These are phyloP conservation scores for Aspergillus asperescens DNA, from an alignment of 495 filamentous ascomycete species.

Conservation along the genomic window DNA sequence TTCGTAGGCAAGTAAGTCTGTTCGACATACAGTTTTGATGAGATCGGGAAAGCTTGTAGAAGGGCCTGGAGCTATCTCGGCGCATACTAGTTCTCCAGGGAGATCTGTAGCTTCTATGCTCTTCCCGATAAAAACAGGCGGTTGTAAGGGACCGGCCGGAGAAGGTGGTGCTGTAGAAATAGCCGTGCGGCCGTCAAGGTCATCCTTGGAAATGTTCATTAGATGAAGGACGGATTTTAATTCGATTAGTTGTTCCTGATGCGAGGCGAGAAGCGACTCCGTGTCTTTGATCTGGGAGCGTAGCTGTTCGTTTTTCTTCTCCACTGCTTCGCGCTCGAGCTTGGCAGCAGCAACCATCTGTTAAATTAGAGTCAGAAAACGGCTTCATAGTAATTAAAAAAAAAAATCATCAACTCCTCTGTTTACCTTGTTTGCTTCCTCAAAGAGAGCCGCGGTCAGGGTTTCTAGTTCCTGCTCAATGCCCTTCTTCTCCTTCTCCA, in stretches of 20 bases:
- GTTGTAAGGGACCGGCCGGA: constrained; percentile 43
- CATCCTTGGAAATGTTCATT: constrained; percentile 71
- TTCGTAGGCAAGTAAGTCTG: constrained; percentile 71
- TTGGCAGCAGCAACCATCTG: constrained; percentile 85
- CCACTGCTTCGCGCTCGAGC: constrained; percentile 66
- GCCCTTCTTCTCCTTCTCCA: constrained; percentile 65
- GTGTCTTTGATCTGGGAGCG: constrained; percentile 74
- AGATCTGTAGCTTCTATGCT: constrained; percentile 19
- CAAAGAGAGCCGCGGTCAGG: constrained; percentile 83
- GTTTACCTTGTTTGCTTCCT: constrained; percentile 81
- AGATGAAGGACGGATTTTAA: constrained; percentile 88
- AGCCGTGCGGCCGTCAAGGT: constrained; percentile 51
- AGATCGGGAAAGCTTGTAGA: constrained; percentile 82
- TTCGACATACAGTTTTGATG: constrained; percentile 73
- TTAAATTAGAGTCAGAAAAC: constrained; percentile 10
- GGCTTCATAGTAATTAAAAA: constrained; percentile 15
- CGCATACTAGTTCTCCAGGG: constrained; percentile 12
- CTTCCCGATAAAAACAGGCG: constrained; percentile 17
- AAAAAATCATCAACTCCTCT: not conserved
- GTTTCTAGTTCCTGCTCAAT: constrained; percentile 83
- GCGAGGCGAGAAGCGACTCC: constrained; percentile 77
- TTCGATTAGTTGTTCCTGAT: constrained; percentile 89
- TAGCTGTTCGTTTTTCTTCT: constrained; percentile 75
- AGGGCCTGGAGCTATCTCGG: constrained; percentile 64
- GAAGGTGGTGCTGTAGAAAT: constrained; percentile 63